Percentiles rank a stretch among this genome's conserved stretches.
These are phyloP conservation scores for Capronia epimyces DNA, from an alignment of 2,329 filamentous ascomycete genomes.

Conservation along the genomic window DNA sequence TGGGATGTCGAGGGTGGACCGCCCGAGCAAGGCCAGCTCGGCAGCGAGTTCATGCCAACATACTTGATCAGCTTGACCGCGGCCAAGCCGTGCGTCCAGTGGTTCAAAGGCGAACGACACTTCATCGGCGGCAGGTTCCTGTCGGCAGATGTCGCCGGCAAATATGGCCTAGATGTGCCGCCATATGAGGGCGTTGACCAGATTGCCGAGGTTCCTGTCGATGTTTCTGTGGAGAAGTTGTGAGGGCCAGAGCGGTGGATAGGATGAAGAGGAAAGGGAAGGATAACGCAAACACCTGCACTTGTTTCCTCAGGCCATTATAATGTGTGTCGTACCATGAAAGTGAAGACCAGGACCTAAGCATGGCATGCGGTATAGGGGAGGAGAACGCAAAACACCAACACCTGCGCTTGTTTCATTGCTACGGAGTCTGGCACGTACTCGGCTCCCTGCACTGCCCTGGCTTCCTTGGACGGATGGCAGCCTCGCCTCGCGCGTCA, in stretches of 20 bases:
- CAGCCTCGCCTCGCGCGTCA: no score
- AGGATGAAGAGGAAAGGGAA: not conserved
- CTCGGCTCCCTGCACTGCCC: no score
- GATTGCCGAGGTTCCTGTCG: slow-evolving; percentile 60
- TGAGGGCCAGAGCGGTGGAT: slow-evolving; percentile 1
- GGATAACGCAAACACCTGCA: no score
- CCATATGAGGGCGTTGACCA: slow-evolving; percentile 83
- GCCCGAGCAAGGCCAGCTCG: slow-evolving; percentile 63
- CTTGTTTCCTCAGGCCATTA: no score
- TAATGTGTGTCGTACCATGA: no score
- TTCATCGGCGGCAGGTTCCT: slow-evolving; percentile 92
- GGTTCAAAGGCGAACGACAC: slow-evolving; percentile 73
- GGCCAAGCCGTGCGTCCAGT: slow-evolving; percentile 80
- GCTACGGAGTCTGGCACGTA: no score
- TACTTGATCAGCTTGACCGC: slow-evolving; percentile 84
- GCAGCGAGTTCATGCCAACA: slow-evolving; percentile 72
- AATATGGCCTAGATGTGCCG: slow-evolving; percentile 79
- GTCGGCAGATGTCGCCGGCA: slow-evolving; percentile 67
- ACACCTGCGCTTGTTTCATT: no score
- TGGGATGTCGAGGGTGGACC: slow-evolving; percentile 91
- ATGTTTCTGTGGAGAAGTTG: slow-evolving; percentile 26
- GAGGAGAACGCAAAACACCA: no score
- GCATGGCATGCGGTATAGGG: no score
- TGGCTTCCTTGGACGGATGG: no score
- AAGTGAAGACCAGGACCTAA: no score